Percentiles rank a stretch among this genome's conserved stretches.
Conservation (phyloP, 768 basidiomycete species). For the Dioszegia aurantiaca region DNA sequence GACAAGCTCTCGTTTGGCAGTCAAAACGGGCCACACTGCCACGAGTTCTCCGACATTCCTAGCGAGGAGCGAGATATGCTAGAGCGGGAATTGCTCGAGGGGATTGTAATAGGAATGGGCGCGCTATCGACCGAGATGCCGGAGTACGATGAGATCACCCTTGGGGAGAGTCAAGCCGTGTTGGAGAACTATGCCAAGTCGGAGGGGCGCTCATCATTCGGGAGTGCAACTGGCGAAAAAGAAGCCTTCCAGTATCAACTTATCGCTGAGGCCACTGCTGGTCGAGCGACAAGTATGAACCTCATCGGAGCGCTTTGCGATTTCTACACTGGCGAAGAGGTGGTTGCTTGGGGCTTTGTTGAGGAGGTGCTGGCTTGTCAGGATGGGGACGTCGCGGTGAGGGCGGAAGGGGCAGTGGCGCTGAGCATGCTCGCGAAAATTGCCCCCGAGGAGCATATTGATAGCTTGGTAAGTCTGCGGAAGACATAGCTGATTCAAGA, state of each 20-base stretch:
- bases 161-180: conserved; percentile 46
- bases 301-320: conserved; percentile 83
- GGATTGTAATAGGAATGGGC: conserved; percentile 87
- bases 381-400: conserved; percentile 57
- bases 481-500: conserved; percentile 56
- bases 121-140: conserved; percentile 59
- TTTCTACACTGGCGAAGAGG: conserved; percentile 34
- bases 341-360: conserved; percentile 41
- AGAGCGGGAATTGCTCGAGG: conserved; percentile 75
- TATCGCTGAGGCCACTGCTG: conserved; percentile 73
- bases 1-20: conserved; percentile 36
- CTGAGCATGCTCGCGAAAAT: conserved; percentile 84
- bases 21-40: conserved; percentile 49
- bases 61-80: conserved; percentile 63
- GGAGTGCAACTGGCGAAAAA: background rate
- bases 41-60: conserved; percentile 39
- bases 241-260: conserved; percentile 43
- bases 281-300: conserved; percentile 87
- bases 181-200: conserved; percentile 16
- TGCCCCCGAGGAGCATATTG: conserved; percentile 70
- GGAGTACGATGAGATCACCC: conserved; percentile 22
- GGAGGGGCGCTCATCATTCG: background rate
- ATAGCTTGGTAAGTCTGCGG: conserved; percentile 58
- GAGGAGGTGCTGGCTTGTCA: conserved; percentile 61
- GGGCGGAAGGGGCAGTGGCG: conserved; percentile 71